A percentile compares a stretch with the other conserved stretches of the same genome.
These are phyloP conservation scores for Cercospora citrullina DNA, from an alignment of 2,329 filamentous ascomycete species.

Conservation along the genomic window DNA sequence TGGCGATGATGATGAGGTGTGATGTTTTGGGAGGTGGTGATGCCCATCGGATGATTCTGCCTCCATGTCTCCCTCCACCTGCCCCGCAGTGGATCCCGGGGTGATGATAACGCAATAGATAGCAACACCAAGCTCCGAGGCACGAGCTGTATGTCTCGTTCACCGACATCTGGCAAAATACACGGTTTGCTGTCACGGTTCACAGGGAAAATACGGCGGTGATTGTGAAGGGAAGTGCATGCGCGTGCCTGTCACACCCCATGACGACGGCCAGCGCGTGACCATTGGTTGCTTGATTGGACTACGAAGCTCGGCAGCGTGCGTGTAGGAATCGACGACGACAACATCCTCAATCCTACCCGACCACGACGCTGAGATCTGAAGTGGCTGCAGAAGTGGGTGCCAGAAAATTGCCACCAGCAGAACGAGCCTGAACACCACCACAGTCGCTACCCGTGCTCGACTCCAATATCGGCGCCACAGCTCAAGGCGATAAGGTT, in stretches of 20 bases:
- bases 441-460: background rate
- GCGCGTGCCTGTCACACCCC: background rate
- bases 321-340: background rate
- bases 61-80: background rate
- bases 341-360: background rate
- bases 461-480: background rate
- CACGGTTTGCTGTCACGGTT: background rate
- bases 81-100: background rate
- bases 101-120: slow-evolving; percentile 2
- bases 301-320: background rate
- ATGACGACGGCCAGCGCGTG: slow-evolving; percentile 5
- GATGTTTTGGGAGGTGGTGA: background rate
- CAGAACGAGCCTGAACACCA: background rate
- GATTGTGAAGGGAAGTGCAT: background rate
- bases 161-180: background rate
- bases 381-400: background rate
- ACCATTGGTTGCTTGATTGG: slow-evolving; percentile 1
- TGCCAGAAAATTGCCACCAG: background rate
- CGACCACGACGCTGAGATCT: background rate
- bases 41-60: background rate
- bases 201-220: background rate
- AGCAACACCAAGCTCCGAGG: background rate
- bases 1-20: background rate
- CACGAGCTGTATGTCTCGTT: background rate
- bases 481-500: background rate